A percentile compares a stretch with the other conserved stretches of the same genome.
Evolutionary conservation across 176 grass and related monocot species (phyloP).

Genomic region (Lolium rigidum): DNA sequence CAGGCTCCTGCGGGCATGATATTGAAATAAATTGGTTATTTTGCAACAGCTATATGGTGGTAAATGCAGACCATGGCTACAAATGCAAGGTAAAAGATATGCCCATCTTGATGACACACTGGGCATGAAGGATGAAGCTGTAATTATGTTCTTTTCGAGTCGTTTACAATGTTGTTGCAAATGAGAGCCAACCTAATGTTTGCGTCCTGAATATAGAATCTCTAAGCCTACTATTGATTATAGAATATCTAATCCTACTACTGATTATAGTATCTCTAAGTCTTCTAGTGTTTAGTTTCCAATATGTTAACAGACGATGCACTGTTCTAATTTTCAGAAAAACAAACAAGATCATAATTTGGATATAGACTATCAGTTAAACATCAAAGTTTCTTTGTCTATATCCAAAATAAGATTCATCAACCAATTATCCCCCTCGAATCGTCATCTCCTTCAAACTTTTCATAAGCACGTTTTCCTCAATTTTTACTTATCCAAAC

Average conservation of each 20-base stretch:
- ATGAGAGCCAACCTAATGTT: neutral
- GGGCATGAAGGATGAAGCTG: neutral
- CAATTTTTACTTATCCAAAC: neutral
- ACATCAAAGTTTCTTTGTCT: neutral
- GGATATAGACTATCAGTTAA: neutral
- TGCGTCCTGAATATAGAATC: neutral
- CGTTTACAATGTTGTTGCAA: neutral
- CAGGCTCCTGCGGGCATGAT: slow-evolving; percentile 50
- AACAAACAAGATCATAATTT: neutral
- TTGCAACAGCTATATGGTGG: neutral
- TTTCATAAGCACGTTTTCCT: neutral
- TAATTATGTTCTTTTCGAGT: neutral
- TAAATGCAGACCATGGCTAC: neutral
- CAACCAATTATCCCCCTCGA: neutral
- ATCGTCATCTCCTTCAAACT: neutral
- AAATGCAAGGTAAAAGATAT: neutral
- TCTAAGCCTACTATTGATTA: neutral
- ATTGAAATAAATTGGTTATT: neutral
- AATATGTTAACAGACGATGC: neutral
- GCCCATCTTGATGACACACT: neutral
- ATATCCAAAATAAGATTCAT: neutral
- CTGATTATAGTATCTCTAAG: neutral
- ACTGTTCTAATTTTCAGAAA: neutral
- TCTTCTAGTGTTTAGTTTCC: neutral
- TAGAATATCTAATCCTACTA: neutral